A percentile compares a stretch with the other conserved stretches of the same genome.
phyloP scores from a whole-genome alignment of 768 basidiomycete genomes.

The Baorangia bicolor region DNA sequence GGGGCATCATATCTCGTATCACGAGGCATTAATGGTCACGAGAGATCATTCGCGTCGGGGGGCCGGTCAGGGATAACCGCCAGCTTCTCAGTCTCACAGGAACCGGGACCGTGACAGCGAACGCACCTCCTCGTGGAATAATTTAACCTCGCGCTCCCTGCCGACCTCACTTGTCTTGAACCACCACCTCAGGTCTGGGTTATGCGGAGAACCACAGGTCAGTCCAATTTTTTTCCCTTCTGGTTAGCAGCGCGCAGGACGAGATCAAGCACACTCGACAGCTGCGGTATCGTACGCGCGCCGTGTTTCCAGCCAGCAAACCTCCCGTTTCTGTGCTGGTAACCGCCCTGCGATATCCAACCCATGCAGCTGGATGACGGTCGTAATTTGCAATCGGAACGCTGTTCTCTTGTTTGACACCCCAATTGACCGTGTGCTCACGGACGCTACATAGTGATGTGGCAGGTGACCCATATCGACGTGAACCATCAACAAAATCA shows the following conservation, averaged over 20 bases:
- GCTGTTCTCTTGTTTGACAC: neutral
- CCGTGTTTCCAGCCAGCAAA: slow-evolving; percentile 17
- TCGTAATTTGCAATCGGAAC: slow-evolving; percentile 32
- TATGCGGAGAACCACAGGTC: neutral
- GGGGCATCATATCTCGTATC: neutral
- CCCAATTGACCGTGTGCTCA: neutral
- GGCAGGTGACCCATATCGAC: too few relatives aligned
- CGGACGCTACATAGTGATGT: neutral
- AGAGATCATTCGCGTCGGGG: neutral
- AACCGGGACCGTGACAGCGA: too few relatives aligned
- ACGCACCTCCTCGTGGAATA: too few relatives aligned
- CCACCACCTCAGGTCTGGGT: neutral
- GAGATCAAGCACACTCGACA: slow-evolving; percentile 27
- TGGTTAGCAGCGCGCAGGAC: slow-evolving; percentile 13
- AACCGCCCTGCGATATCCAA: slow-evolving; percentile 19
- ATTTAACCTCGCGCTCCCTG: too few relatives aligned
- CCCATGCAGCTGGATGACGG: slow-evolving; percentile 22
- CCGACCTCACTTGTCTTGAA: neutral
- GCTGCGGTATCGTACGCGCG: slow-evolving; percentile 8
- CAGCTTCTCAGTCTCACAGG: too few relatives aligned
- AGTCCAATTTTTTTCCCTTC: neutral
- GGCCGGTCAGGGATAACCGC: neutral
- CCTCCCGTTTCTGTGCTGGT: slow-evolving; percentile 5
- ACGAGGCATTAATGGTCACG: slow-evolving; percentile 2
- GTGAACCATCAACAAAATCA: too few relatives aligned